Evolutionary conservation across 1,284 basidiomycete genomes (phyloP).

Genomic region (Cerrena zonata): DNA sequence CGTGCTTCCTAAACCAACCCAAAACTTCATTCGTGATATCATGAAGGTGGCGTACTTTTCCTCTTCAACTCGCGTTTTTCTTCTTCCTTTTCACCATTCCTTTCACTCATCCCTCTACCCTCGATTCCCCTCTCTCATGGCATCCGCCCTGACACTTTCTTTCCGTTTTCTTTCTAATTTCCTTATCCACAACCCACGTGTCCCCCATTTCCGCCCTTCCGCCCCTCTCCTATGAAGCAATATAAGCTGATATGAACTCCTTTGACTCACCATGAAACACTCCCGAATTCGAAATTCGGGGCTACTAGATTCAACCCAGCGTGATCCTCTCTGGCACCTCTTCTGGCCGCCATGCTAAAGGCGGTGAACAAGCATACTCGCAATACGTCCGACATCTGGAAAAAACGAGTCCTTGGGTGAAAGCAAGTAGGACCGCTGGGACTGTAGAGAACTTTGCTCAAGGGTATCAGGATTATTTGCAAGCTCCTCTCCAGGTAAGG

Average conservation of each 20-base stretch:
- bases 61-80: neutral
- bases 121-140: neutral
- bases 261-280: too few species aligned
- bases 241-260: conserved; percentile 6
- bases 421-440: conserved; percentile 53
- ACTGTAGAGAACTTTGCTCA: conserved; percentile 85
- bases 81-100: too few species aligned
- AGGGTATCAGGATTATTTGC: conserved; percentile 92
- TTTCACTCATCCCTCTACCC: conserved; percentile 11
- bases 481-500: conserved; percentile 83
- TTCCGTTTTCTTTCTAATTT: too few species aligned
- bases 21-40: conserved; percentile 81
- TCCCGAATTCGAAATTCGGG: too few species aligned
- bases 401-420: conserved; percentile 60
- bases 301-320: conserved; percentile 69
- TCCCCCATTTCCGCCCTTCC: neutral
- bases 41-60: conserved; percentile 56
- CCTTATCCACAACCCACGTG: neutral
- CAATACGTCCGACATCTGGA: conserved; percentile 87
- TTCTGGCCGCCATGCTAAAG: conserved; percentile 62
- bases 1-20: conserved; percentile 87
- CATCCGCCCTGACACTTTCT: neutral
- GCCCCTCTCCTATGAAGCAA: conserved; percentile 6
- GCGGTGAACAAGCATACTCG: conserved; percentile 82
- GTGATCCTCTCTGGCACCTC: conserved; percentile 74